A percentile compares a stretch with the other conserved stretches of the same genome.
These are phyloP conservation scores for Coemansia sp. DNA, from an alignment of 192 early-diverging fungal genomes.

Conservation along the genomic window DNA sequence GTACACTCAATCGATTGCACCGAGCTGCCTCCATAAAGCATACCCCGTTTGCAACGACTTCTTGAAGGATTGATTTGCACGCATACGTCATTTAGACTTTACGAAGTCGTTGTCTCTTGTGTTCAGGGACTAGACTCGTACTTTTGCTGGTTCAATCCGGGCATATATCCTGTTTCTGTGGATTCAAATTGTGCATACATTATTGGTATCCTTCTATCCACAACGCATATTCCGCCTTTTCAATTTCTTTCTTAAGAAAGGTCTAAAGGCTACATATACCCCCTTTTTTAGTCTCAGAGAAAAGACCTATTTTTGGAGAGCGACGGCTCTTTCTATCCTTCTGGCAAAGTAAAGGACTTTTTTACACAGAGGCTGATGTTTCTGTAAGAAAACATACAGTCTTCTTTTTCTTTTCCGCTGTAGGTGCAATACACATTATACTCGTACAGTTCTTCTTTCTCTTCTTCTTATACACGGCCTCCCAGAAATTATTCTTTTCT, in stretches of 20 bases:
- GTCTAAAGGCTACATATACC: too few species aligned
- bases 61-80: neutral
- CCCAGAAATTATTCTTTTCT: neutral
- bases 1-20: neutral
- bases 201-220: too few species aligned
- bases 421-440: neutral
- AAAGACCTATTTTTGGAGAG: neutral
- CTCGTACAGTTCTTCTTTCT: neutral
- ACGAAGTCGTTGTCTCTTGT: neutral
- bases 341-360: too few species aligned
- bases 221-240: too few species aligned
- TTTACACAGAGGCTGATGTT: too few species aligned
- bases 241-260: too few species aligned
- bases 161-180: too few species aligned
- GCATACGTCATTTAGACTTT: slow-evolving; percentile 1
- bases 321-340: too few species aligned
- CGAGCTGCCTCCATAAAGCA: too few species aligned
- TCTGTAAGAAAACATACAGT: neutral
- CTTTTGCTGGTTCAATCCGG: too few species aligned
- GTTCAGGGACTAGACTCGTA: neutral
- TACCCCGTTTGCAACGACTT: neutral
- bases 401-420: neutral
- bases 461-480: neutral
- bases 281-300: neutral
- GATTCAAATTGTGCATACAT: too few species aligned